Percentiles rank a stretch among this genome's conserved stretches.
Conservation (phyloP, 208 protist species). For the Plasmodiophora brassicae region DNA sequence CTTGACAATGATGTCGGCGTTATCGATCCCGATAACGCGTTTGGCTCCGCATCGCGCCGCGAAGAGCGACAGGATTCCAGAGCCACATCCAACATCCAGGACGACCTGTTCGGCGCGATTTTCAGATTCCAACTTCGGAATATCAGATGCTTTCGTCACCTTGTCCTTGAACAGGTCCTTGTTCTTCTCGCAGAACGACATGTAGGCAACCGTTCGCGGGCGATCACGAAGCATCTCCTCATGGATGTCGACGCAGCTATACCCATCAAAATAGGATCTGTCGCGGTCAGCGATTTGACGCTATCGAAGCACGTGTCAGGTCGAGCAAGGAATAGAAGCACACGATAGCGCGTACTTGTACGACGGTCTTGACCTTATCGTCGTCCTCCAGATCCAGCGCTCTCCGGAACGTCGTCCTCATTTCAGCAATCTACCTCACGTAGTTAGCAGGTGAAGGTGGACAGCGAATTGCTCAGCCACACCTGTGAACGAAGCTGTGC, state of each 20-base stretch:
- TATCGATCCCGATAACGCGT: constrained; percentile 80
- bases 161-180: constrained; percentile 83
- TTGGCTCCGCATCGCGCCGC: constrained; percentile 83
- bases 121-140: background rate
- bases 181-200: constrained; percentile 87
- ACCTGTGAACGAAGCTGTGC: background rate
- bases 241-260: constrained; percentile 30
- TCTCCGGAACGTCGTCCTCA: background rate
- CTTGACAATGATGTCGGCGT: constrained; percentile 42
- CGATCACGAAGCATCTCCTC: constrained; percentile 96
- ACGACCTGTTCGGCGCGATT: constrained; percentile 56
- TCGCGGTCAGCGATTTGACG: background rate
- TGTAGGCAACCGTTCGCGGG: constrained; percentile 90
- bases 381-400: background rate
- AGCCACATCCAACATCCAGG: constrained; percentile 91
- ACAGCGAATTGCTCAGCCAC: background rate
- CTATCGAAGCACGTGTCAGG: background rate
- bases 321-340: background rate
- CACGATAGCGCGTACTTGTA: background rate
- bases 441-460: background rate
- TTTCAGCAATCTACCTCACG: background rate
- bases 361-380: background rate
- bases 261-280: background rate
- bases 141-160: constrained; percentile 56
- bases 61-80: constrained; percentile 94